Conservation (phyloP, 345 rosid species). For the Salix suchowensis region DNA sequence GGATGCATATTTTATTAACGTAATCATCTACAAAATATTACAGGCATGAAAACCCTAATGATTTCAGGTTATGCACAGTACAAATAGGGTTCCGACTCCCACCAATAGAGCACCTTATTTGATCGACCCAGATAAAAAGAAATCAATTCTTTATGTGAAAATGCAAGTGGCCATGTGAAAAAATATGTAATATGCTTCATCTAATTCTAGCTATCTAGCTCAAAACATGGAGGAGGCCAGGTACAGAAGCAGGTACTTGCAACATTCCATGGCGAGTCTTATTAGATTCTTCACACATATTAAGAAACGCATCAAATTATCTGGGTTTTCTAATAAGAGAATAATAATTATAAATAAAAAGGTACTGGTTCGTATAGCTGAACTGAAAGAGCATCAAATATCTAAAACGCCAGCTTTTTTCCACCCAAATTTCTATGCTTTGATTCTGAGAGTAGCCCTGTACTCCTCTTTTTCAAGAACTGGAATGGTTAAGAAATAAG, state of each 20-base stretch:
- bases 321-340: no score
- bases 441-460: not conserved
- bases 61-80: not conserved
- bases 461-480: conserved; percentile 27
- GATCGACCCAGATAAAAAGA: not conserved
- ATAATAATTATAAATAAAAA: no score
- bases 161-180: conserved; percentile 24
- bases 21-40: no score
- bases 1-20: no score
- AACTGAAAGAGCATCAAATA: not conserved
- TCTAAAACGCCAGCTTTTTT: no score
- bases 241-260: not conserved
- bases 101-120: not conserved
- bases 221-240: not conserved
- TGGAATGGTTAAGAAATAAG: conserved; percentile 3
- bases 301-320: no score
- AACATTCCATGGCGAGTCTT: no score
- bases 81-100: no score
- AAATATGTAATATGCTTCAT: conserved; percentile 10
- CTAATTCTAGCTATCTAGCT: conserved; percentile 14
- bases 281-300: no score
- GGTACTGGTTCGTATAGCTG: no score
- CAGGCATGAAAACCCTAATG: no score
- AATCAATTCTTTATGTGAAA: not conserved
- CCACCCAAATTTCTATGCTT: no score